Evolutionary conservation across 2,329 filamentous ascomycete genomes (phyloP), one percentile per base, ranked within the genome.

Genomic region (Pseudovirgaria hyperparasitica): DNA sequence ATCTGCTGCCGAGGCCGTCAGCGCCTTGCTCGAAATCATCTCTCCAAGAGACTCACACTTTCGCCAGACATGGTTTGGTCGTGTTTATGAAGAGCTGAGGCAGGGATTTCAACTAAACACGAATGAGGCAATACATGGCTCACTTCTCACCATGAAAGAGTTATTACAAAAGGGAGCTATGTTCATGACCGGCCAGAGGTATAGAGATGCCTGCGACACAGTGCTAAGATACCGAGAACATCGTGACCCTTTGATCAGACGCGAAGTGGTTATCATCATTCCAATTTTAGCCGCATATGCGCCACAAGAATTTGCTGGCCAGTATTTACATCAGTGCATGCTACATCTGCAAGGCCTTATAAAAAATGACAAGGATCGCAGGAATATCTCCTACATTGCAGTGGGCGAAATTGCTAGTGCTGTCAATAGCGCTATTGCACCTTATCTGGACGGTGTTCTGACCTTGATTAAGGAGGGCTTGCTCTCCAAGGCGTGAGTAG

Each of bases 361-460:
- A 19, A 93, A 94, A 59, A 85, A 87, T 48, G 84, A 93, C 36
- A 48, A 49, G 16, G 92, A 90, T 54, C 86, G 96, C 48, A 70
- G 85, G 14, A 93, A 93, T 46, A 77, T 92, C 40, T 86, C 90
- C 3, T 98, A 98, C 47, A 69, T 93, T 25, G 90, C 90, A 9
- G 94, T 98, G 39, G 90, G 90, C 17, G 86, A 92, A 50, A 84
- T 98, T 43, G 87, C 90, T 26, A 92, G 93, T 54, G 87, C 90
- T 1, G 87, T 98, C 26, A 90, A 90, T 44, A 92, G 86, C 39
- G 80, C 84, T 28, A 96, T 98, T 50, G 82, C 82, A 3, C 86
- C 86, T 1, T 98, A 96, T 45, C 72, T 98, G 2, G 90, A 98
- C 48, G 82, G 84, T 3, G 92, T 98, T 21, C 67, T 98, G 26